Base-by-base conservation (phyloP, 352 stramenopile species). In the Pythium insidiosum region DNA sequence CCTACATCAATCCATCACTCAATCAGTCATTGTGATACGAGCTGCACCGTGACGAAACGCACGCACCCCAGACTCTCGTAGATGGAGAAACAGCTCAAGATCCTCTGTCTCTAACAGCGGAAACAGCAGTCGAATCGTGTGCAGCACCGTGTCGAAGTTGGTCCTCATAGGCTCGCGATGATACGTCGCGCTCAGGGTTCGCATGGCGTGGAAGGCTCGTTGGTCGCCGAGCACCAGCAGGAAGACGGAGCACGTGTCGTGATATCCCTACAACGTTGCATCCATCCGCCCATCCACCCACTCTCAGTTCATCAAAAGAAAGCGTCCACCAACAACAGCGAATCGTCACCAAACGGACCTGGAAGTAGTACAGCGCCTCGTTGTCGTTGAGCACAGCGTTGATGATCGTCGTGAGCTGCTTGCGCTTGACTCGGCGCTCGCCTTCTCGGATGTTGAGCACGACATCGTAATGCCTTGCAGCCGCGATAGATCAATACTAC, bases 161-260 rank as follows among this genome's bases (percentile, higher is more conserved):
- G 64, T 49, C 29, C 68, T 64, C 71, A 97, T 94, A 10, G 78
- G 58, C 50, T 97, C 91, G n/a, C 72, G 69, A 15, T 97, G 85
- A 50, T 95, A 96, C 23, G 83, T 93, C 18, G 60, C 58, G 25
- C 83, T 95, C 0, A 97, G 58, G 26, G 69, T 61, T 3, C 72
- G 55, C 3, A 97, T 51, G 15, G 92, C 80, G 24, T 61, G 60
- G 34, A 87, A 67, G 21, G 43, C 48, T 7, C 81, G 65, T 36
- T 90, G 70, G 22, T 96, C 68, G 30, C 85, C 88, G 16, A 92
- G 38, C n/a, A 73, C 75, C 23, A 93, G 47, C 23, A 88, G 49
- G 38, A 93, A 88, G 19, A 95, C 75, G 16, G 82, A 92, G 21
- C 78, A 81, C 16, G 97, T 78, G 61, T 98, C 93, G 60, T 98